Conservation (phyloP, 2,329 filamentous ascomycete species). For the Westerdykella aurantiaca region DNA sequence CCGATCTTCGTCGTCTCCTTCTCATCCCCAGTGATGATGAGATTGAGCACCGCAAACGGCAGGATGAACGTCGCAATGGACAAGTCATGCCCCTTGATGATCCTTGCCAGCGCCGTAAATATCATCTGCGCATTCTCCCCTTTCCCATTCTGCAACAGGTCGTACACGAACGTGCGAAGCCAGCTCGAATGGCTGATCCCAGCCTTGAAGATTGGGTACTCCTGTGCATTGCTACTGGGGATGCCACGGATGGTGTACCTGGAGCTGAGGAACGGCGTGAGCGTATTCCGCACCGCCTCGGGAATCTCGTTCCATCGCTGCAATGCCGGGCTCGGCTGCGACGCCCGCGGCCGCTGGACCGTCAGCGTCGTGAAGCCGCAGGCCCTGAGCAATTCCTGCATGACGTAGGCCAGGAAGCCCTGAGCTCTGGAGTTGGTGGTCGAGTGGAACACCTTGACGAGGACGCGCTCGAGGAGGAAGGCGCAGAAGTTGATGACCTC, state of each 20-base stretch:
- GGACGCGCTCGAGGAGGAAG: conserved; percentile 76
- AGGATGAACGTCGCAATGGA: conserved; percentile 83
- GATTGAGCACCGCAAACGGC: conserved; percentile 79
- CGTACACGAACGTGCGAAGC: conserved; percentile 73
- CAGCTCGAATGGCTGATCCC: conserved; percentile 69
- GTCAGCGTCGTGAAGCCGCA: conserved; percentile 63
- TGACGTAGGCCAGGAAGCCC: conserved; percentile 86
- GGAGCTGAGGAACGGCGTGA: conserved; percentile 85
- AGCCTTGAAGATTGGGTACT: conserved; percentile 72
- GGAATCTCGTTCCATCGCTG: conserved; percentile 74
- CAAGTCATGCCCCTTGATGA: conserved; percentile 79
- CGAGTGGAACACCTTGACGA: conserved; percentile 88
- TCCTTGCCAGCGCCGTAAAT: conserved; percentile 73
- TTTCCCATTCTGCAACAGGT: conserved; percentile 73
- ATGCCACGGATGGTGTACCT: conserved; percentile 61
- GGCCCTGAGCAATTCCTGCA: conserved; percentile 82
- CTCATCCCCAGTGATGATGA: conserved; percentile 67
- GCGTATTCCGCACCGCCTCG: conserved; percentile 67
- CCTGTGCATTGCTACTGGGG: conserved; percentile 20
- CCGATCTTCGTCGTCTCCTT: conserved; percentile 60
- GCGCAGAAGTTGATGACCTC: conserved; percentile 84
- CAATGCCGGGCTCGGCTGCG: conserved; percentile 57
- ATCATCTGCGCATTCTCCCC: conserved; percentile 68
- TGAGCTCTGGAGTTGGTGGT: conserved; percentile 82
- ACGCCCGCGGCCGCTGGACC: conserved; percentile 47